Evolutionary conservation across 306 rosid species (phyloP).

Genomic region (Cajanus cajan): DNA sequence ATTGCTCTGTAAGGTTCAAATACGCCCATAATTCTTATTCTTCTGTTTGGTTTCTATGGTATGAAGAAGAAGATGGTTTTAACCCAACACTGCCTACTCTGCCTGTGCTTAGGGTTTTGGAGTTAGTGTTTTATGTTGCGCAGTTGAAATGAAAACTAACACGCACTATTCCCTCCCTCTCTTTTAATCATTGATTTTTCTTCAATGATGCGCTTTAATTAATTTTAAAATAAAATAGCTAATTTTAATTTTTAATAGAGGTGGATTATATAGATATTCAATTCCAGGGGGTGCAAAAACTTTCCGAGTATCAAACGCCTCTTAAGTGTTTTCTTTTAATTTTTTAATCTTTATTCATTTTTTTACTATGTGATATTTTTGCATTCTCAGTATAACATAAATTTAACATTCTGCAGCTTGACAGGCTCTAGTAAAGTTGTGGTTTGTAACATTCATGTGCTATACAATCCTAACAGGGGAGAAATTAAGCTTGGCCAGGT

Average conservation of each 20-base stretch:
- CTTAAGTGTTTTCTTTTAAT: too few relatives aligned
- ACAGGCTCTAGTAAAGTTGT: conserved; percentile 62
- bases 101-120: too few relatives aligned
- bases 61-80: not conserved
- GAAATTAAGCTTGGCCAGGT: conserved; percentile 99
- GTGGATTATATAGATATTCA: too few relatives aligned
- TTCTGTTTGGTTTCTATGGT: not conserved
- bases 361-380: conserved; percentile 11
- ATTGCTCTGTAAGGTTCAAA: conserved; percentile 83
- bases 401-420: conserved; percentile 52
- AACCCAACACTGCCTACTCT: not conserved
- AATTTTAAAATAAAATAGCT: too few relatives aligned
- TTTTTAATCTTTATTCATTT: too few relatives aligned
- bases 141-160: not conserved
- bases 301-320: too few relatives aligned
- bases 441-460: conserved; percentile 84
- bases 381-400: conserved; percentile 23
- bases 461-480: conserved; percentile 89
- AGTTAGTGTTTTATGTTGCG: not conserved
- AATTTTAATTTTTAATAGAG: too few relatives aligned
- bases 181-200: too few relatives aligned
- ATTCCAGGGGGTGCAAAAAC: too few relatives aligned
- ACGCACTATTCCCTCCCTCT: not conserved
- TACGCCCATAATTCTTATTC: conserved; percentile 56
- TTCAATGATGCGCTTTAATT: too few relatives aligned